A percentile compares a stretch with the other conserved stretches of the same genome.
phyloP scores from a whole-genome alignment of 164 flowering plant species.

The Hamamelis virginiana region DNA sequence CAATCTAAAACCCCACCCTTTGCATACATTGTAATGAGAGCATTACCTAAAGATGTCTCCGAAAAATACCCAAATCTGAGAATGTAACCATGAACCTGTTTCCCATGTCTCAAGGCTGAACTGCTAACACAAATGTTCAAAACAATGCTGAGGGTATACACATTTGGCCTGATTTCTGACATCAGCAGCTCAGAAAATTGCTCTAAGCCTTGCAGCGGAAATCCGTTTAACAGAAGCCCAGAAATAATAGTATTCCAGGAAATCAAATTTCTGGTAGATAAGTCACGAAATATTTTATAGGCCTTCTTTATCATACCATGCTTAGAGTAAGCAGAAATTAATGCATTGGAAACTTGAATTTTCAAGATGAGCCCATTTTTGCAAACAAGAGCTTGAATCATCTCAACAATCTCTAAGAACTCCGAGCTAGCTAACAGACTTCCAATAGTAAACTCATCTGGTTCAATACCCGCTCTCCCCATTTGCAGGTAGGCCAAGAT shows the following conservation, averaged over 20 bases:
- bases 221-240: constrained; percentile 51
- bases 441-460: constrained; percentile 75
- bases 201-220: constrained; percentile 39
- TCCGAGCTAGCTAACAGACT: constrained; percentile 53
- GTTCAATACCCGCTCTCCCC: constrained; percentile 45
- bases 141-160: constrained; percentile 43
- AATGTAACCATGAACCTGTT: constrained; percentile 61
- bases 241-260: constrained; percentile 77
- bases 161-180: constrained; percentile 40
- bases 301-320: constrained; percentile 40
- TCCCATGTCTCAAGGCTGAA: constrained; percentile 50
- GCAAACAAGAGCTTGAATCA: constrained; percentile 47
- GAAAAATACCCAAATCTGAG: constrained; percentile 28
- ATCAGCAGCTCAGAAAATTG: constrained; percentile 40
- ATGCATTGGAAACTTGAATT: constrained; percentile 58
- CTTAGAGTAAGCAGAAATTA: constrained; percentile 59
- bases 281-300: constrained; percentile 38
- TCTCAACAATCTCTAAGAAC: constrained; percentile 29
- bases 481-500: constrained; percentile 43
- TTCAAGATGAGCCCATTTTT: constrained; percentile 47
- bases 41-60: constrained; percentile 49
- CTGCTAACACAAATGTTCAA: constrained; percentile 58
- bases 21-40: constrained; percentile 55
- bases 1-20: constrained; percentile 54
- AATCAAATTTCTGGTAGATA: constrained; percentile 50